Evolutionary conservation across 768 basidiomycete species (phyloP).

Genomic region (Rhizopogon roseolus): DNA sequence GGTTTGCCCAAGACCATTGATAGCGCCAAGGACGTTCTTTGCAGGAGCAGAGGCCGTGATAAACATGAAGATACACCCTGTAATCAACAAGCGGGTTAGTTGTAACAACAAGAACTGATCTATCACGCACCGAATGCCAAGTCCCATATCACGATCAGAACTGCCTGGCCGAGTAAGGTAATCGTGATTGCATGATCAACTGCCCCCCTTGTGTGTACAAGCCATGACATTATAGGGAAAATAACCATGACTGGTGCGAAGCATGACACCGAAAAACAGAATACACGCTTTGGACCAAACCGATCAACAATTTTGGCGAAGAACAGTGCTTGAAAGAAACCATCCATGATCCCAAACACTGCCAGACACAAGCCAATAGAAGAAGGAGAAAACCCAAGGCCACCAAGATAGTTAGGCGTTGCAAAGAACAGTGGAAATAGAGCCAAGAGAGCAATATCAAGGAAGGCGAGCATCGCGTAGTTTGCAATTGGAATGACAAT

Average conservation of each 20-base stretch:
- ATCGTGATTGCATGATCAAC: constrained; percentile 32
- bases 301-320: constrained; percentile 34
- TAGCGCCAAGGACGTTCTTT: constrained; percentile 48
- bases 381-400: constrained; percentile 35
- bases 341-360: constrained; percentile 31
- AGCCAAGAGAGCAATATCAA: constrained; percentile 34
- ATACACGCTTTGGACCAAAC: constrained; percentile 38
- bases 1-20: constrained; percentile 53
- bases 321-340: constrained; percentile 35
- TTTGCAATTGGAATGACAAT: constrained; percentile 39
- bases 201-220: constrained; percentile 27
- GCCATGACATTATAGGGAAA: constrained; percentile 42
- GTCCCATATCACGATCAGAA: constrained; percentile 30
- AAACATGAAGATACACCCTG: constrained; percentile 50
- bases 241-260: constrained; percentile 35
- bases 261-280: constrained; percentile 32
- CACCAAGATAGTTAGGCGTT: constrained; percentile 38
- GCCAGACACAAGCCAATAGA: constrained; percentile 37
- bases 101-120: neutral
- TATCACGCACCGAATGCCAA: constrained; percentile 35
- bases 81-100: constrained; percentile 4
- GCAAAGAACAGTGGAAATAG: constrained; percentile 43
- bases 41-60: constrained; percentile 50
- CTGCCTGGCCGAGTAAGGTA: constrained; percentile 26
- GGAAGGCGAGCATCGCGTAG: constrained; percentile 36